Percentiles rank a stretch among this genome's conserved stretches.
Evolutionary conservation across 1,284 basidiomycete species (phyloP).

Genomic region (Puccinia coronata): DNA sequence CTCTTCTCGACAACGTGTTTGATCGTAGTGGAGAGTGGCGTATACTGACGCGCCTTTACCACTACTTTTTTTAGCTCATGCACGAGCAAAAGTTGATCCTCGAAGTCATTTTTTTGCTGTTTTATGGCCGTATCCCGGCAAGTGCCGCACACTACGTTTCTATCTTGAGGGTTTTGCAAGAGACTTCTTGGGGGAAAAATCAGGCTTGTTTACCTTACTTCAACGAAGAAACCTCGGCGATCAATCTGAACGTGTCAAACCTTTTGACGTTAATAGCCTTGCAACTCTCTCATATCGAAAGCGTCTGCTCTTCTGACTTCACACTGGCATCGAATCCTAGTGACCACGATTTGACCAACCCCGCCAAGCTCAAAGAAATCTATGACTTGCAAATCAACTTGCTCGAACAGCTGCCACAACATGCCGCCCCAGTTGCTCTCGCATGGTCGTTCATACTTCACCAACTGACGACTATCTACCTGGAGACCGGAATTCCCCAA

Average conservation of each 20-base stretch:
- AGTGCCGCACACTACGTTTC: conserved; percentile 29
- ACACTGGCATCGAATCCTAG: not conserved
- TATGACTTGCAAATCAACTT: conserved; percentile 45
- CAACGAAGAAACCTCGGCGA: conserved; percentile 42
- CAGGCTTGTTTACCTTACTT: conserved; percentile 43
- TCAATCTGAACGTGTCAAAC: conserved; percentile 35
- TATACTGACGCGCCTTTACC: not conserved
- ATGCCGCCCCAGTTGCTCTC: conserved; percentile 37
- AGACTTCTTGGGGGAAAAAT: conserved; percentile 44
- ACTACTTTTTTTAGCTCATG: conserved; percentile 29
- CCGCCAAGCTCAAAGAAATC: conserved; percentile 36
- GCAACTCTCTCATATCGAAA: conserved; percentile 44
- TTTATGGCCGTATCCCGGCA: conserved; percentile 38
- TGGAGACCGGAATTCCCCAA: conserved; percentile 31
- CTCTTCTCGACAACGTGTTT: not conserved
- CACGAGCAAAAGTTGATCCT: conserved; percentile 44
- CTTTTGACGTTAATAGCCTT: conserved; percentile 44
- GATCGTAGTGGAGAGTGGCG: not conserved
- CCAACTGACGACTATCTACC: conserved; percentile 35
- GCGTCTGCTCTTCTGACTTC: conserved; percentile 37
- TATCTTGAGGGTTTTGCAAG: conserved; percentile 23
- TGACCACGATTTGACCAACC: conserved; percentile 26
- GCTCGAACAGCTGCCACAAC: conserved; percentile 30
- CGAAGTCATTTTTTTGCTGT: conserved; percentile 47
- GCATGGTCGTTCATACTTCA: conserved; percentile 48